These are phyloP conservation scores for Chlamydomonas incerta DNA, from an alignment of 139 green algal genomes.

Conservation along the genomic window DNA sequence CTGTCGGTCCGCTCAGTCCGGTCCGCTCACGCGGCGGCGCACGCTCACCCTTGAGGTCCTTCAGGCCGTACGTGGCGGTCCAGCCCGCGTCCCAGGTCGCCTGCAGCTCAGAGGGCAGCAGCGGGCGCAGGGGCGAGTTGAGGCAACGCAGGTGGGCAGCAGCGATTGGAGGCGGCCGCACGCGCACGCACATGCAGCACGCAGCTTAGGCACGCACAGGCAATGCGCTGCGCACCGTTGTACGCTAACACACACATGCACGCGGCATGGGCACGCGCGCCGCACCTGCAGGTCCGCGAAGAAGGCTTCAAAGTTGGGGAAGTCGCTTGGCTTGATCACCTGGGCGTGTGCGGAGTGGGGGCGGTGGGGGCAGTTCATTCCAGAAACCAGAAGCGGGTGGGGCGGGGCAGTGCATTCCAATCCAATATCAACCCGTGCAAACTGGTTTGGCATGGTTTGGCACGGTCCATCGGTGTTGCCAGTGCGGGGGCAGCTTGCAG, in stretches of 20 bases:
- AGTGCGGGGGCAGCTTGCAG: no score
- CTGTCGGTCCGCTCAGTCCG: not conserved
- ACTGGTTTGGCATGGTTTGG: no score
- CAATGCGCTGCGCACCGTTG: no score
- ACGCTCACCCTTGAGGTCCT: not conserved
- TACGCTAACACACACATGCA: not conserved
- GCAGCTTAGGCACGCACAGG: no score
- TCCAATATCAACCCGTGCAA: no score
- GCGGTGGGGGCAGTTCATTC: no score
- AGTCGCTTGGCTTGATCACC: slow-evolving; percentile 7
- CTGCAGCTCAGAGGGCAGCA: slow-evolving; percentile 23
- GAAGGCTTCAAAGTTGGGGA: slow-evolving; percentile 8
- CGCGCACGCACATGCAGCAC: no score
- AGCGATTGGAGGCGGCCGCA: not conserved
- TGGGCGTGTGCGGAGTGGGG: not conserved
- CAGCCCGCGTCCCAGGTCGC: slow-evolving; percentile 70
- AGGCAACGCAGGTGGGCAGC: no score
- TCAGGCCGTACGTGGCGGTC: slow-evolving; percentile 57
- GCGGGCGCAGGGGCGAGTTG: not conserved
- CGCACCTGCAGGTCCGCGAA: not conserved
- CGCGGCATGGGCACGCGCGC: no score
- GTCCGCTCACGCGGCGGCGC: not conserved
- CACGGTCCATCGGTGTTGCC: no score
- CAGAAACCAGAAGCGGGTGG: no score
- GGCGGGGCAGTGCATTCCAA: no score